Percentiles rank a stretch among this genome's conserved stretches.
phyloP scores from a whole-genome alignment of 179 eudicot genomes.

The Vitellaria paradoxa region DNA sequence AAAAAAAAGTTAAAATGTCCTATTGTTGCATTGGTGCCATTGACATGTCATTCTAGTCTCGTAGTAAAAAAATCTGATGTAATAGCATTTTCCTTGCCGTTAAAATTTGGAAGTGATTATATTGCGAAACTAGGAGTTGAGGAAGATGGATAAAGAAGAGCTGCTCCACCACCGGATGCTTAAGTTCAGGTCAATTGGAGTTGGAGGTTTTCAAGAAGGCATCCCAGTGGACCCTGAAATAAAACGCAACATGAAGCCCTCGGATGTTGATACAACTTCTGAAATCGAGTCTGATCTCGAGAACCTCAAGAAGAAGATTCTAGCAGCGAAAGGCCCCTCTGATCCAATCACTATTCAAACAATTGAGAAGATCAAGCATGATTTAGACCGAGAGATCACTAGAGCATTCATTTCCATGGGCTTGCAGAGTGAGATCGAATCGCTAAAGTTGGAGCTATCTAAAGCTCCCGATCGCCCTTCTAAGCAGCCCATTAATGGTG shows the following conservation, averaged over 20 bases:
- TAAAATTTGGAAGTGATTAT: background rate
- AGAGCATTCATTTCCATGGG: constrained; percentile 37
- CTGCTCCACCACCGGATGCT: constrained; percentile 34
- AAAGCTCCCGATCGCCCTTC: constrained; percentile 13
- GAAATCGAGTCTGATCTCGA: constrained; percentile 29
- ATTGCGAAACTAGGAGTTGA: constrained; percentile 22
- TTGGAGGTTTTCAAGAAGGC: constrained; percentile 35
- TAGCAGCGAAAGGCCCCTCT: constrained; percentile 26
- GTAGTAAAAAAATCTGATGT: too few relatives aligned
- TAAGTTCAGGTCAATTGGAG: constrained; percentile 29
- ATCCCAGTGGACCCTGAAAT: constrained; percentile 22
- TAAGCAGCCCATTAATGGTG: constrained; percentile 19
- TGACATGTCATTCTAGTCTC: too few relatives aligned
- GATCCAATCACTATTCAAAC: constrained; percentile 19
- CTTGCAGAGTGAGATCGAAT: constrained; percentile 25
- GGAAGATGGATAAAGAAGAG: constrained; percentile 27
- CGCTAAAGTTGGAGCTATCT: constrained; percentile 27
- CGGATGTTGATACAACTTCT: constrained; percentile 17
- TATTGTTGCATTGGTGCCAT: too few relatives aligned
- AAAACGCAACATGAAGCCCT: constrained; percentile 32
- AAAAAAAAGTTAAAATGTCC: too few relatives aligned
- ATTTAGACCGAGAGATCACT: constrained; percentile 31
- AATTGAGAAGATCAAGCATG: constrained; percentile 31
- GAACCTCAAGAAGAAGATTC: constrained; percentile 28
- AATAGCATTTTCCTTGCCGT: background rate